Conservation (phyloP, 163 green algal genomes). For the Coccomyxa subellipsoidea region DNA sequence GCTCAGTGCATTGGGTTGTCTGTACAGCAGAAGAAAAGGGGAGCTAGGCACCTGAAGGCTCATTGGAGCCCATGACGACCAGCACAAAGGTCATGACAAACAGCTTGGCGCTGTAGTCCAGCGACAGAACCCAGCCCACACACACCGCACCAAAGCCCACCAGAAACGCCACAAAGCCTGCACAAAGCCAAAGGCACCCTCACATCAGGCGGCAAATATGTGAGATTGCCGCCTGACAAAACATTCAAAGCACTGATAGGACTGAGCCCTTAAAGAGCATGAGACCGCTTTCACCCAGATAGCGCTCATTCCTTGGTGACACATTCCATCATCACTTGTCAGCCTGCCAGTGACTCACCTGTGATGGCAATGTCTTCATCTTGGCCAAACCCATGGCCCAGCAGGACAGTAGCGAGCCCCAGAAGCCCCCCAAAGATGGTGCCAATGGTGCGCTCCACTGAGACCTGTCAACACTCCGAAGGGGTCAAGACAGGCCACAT, state of each 20-base stretch:
- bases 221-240: neutral
- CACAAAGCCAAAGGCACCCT: neutral
- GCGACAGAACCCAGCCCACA: neutral
- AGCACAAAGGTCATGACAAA: slow-evolving; percentile 34
- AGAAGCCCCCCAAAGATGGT: slow-evolving; percentile 25
- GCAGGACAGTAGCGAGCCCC: neutral
- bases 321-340: neutral
- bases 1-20: neutral
- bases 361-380: slow-evolving; percentile 7
- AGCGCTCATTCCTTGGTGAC: too few relatives aligned
- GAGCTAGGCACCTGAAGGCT: slow-evolving; percentile 5
- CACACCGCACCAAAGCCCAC: slow-evolving; percentile 6
- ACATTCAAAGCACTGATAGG: too few relatives aligned
- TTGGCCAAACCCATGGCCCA: slow-evolving; percentile 8
- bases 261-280: too few relatives aligned
- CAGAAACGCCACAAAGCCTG: neutral
- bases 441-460: slow-evolving; percentile 25
- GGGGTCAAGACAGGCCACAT: too few relatives aligned
- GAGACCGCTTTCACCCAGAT: too few relatives aligned
- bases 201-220: neutral
- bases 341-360: neutral
- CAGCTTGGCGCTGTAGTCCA: slow-evolving; percentile 31
- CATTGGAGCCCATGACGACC: slow-evolving; percentile 26
- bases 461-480: too few relatives aligned
- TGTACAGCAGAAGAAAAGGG: neutral